Base-by-base conservation (phyloP, 1,284 basidiomycete genomes). In the Phlebopus sp. region DNA sequence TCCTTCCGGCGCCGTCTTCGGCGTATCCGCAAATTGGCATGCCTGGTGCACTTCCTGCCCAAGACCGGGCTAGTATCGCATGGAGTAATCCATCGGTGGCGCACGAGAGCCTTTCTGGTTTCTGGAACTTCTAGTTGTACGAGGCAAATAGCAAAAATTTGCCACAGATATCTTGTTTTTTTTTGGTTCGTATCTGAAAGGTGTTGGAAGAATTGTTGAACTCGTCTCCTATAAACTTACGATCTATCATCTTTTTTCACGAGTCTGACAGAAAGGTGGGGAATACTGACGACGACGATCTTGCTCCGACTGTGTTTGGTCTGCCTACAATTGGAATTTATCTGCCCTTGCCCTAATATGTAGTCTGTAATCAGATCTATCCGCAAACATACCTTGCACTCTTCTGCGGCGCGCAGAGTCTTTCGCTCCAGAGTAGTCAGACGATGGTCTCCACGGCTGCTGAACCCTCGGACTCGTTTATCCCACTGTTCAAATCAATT, bases 401-500 rank as follows among this genome's bases (percentile, higher is more conserved):
- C 3, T 23, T 23, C 21, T 23, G 4, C 6, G 21, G 4, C 21
- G 21, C 6, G n/a, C n/a, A n/a, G n/a, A 4, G 21, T 23, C 21
- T 23, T 23, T 23, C 21, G 21, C 6, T 23, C 6, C 21, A 23
- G 21, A 15, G 27, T 36, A 36, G 7, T 17, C n/a, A 14, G 2
- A 23, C 30, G 34, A 61, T 64, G 60, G 2, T 45, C 2, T 29
- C 44, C n/a, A 52, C 52, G 29, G 39, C 13, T 34, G 50, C 53
- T 27, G 14, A 18, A 23, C 34, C 36, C 19, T 38, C 40, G 30
- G 52, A 60, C 27, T 19, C 35, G 13, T 52, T 18, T 25, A 74
- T 90, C 43, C 62, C 76, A 30, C 76, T 90, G 36, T 94, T 96
- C 74, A 80, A 84, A 64, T 81, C 82, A 34, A 86, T 95, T 51